A percentile compares a stretch with the other conserved stretches of the same genome.
Evolutionary conservation across 768 basidiomycete species (phyloP).

Genomic region (Pulveroboletus sp.): DNA sequence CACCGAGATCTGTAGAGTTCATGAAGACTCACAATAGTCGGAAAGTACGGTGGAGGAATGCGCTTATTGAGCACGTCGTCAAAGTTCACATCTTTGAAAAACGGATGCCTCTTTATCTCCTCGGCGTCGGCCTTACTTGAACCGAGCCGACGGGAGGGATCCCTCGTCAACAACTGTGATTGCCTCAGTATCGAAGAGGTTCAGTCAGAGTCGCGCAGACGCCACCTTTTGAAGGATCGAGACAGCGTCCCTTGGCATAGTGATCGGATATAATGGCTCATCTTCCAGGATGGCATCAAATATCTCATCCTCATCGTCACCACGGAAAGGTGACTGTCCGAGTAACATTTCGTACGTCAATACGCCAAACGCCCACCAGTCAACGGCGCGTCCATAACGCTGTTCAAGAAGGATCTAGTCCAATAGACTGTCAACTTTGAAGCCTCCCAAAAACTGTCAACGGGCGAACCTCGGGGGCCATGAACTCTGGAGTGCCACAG

Average conservation of each 20-base stretch:
- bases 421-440: conserved; percentile 1
- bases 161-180: conserved; percentile 80
- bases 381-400: conserved; percentile 96
- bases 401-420: conserved; percentile 94
- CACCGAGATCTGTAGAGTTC: not conserved
- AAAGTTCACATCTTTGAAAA: conserved; percentile 97
- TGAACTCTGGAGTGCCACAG: conserved; percentile 99
- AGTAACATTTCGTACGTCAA: conserved; percentile 98
- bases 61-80: conserved; percentile 98
- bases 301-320: conserved; percentile 99
- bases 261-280: conserved; percentile 97
- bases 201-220: not conserved
- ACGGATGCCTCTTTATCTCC: conserved; percentile 95
- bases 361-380: conserved; percentile 99
- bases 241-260: conserved; percentile 97
- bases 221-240: conserved; percentile 88
- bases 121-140: conserved; percentile 90
- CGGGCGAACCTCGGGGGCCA: conserved; percentile 91
- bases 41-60: conserved; percentile 96
- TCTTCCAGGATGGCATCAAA: conserved; percentile 99
- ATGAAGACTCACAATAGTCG: conserved; percentile 71
- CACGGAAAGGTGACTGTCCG: conserved; percentile 98
- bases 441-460: not conserved
- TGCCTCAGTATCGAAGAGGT: conserved; percentile 1
- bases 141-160: conserved; percentile 86